Percentiles rank a stretch among this genome's conserved stretches.
Evolutionary conservation across 2,329 filamentous ascomycete species (phyloP).

Genomic region (Trematosphaeria pertusa): DNA sequence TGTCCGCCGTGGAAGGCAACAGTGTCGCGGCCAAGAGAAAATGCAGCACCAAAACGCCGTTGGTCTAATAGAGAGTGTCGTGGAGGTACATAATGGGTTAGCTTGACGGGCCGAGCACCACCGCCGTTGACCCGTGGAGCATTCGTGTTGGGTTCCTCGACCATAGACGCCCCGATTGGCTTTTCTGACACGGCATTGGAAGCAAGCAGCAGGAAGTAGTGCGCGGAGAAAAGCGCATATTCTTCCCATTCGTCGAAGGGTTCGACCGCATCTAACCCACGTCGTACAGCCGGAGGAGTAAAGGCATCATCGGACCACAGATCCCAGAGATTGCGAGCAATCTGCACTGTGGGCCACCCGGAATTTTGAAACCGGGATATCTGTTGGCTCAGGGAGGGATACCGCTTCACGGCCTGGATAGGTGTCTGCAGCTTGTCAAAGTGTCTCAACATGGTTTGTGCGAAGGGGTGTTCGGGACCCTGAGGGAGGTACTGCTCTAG

Average conservation of each 20-base stretch:
- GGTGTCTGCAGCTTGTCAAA: constrained; percentile 82
- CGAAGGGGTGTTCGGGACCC: constrained; percentile 81
- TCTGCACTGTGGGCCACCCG: constrained; percentile 71
- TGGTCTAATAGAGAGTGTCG: constrained; percentile 22
- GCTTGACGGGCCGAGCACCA: constrained; percentile 6
- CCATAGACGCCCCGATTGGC: constrained; percentile 16
- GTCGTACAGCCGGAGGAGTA: constrained; percentile 66
- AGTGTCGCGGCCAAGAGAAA: constrained; percentile 35
- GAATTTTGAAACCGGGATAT: constrained; percentile 68
- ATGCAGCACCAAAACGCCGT: constrained; percentile 51
- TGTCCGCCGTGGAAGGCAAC: constrained; percentile 55
- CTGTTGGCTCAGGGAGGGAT: constrained; percentile 72
- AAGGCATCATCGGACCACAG: constrained; percentile 77
- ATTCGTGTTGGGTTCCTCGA: constrained; percentile 9
- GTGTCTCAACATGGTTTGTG: constrained; percentile 82
- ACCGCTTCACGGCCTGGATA: constrained; percentile 74
- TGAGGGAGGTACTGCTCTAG: constrained; percentile 87
- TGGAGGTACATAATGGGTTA: constrained; percentile 21
- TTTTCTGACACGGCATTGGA: constrained; percentile 46
- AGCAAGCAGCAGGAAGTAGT: constrained; percentile 82
- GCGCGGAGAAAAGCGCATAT: constrained; percentile 81
- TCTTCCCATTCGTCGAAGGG: constrained; percentile 98
- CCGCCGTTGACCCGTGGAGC: constrained; percentile 11
- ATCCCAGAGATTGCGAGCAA: constrained; percentile 76
- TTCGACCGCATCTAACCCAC: constrained; percentile 72